These are phyloP conservation scores for Lasiosphaeria ovina DNA, from an alignment of 495 filamentous ascomycete species.

Conservation along the genomic window DNA sequence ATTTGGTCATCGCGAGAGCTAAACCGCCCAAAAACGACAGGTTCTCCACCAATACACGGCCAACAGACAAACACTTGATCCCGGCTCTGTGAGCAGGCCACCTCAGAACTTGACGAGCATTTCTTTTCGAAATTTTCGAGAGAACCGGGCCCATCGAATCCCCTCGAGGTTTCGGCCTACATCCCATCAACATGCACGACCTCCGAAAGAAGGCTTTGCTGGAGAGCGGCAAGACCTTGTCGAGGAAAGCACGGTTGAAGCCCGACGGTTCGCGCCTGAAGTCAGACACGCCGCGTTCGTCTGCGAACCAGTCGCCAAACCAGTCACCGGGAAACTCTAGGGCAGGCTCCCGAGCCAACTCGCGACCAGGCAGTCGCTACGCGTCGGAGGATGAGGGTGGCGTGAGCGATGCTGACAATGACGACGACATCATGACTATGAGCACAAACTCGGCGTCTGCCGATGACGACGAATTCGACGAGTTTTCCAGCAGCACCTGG, in stretches of 20 bases:
- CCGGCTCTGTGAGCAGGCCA: neutral
- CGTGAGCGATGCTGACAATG: slow-evolving; percentile 41
- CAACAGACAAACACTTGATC: neutral
- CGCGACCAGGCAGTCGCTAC: slow-evolving; percentile 61
- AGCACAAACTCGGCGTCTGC: slow-evolving; percentile 33
- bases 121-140: neutral
- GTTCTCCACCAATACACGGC: neutral
- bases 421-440: slow-evolving; percentile 42
- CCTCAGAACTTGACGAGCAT: neutral
- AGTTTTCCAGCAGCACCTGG: slow-evolving; percentile 57
- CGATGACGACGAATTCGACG: slow-evolving; percentile 47
- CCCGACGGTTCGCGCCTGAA: slow-evolving; percentile 51
- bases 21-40: neutral
- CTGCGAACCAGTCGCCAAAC: slow-evolving; percentile 34
- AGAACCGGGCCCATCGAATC: neutral
- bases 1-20: neutral
- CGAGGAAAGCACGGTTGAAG: slow-evolving; percentile 78
- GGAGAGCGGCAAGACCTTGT: slow-evolving; percentile 88
- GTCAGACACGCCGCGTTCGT: slow-evolving; percentile 55
- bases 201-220: slow-evolving; percentile 75
- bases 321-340: slow-evolving; percentile 27
- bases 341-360: slow-evolving; percentile 34
- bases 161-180: neutral
- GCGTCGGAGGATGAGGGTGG: slow-evolving; percentile 81
- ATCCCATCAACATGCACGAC: slow-evolving; percentile 61